Conservation (phyloP, 768 basidiomycete species). For the Neoboletus magnificus region DNA sequence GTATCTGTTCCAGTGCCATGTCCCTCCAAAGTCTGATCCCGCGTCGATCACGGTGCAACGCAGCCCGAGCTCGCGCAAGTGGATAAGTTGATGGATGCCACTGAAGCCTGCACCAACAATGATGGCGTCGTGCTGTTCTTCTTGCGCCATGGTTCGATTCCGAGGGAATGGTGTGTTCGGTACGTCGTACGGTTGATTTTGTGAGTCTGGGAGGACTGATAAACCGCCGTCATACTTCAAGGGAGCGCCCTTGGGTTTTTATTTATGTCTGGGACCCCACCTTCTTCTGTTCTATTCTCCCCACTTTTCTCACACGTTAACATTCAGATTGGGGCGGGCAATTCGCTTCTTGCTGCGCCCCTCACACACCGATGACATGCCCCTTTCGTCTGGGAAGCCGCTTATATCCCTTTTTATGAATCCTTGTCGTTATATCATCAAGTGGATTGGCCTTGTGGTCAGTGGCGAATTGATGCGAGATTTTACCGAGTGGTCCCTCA, state of each 20-base stretch:
- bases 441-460: too few relatives aligned
- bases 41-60: slow-evolving; percentile 11
- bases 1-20: slow-evolving; percentile 17
- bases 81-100: slow-evolving; percentile 11
- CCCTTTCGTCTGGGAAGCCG: too few relatives aligned
- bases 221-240: too few relatives aligned
- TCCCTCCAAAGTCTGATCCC: slow-evolving; percentile 13
- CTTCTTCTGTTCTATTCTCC: background rate
- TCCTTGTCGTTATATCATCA: too few relatives aligned
- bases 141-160: background rate
- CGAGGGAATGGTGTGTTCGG: background rate
- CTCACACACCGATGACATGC: too few relatives aligned
- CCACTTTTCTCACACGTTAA: too few relatives aligned
- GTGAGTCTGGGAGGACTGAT: background rate
- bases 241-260: background rate
- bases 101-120: slow-evolving; percentile 18
- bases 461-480: too few relatives aligned
- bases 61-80: slow-evolving; percentile 6
- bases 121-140: slow-evolving; percentile 11
- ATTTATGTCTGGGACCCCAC: background rate
- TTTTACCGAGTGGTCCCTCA: too few relatives aligned
- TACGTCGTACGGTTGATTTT: background rate
- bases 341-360: background rate
- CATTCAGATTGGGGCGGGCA: background rate
- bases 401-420: too few relatives aligned